Evolutionary conservation across 169 alveolate species (phyloP).

Genomic region (Plasmodium ovale): DNA sequence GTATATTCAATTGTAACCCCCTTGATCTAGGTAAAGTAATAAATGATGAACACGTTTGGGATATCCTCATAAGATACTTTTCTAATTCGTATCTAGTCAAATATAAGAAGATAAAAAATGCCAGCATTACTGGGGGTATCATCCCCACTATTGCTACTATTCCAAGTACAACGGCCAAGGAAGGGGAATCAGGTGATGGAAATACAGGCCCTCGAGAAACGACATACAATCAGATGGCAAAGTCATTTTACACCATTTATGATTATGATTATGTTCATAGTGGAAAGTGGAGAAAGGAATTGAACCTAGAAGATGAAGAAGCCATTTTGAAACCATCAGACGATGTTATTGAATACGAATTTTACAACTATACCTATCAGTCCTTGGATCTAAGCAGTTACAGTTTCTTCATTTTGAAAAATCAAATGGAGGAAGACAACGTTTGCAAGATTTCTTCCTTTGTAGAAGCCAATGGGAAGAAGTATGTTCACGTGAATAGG

Average conservation of each 20-base stretch:
- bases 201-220: no score
- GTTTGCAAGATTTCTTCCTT: slow-evolving; percentile 57
- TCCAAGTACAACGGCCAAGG: neutral
- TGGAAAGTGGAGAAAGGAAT: slow-evolving; percentile 68
- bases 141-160: neutral
- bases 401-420: slow-evolving; percentile 45
- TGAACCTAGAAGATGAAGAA: slow-evolving; percentile 50
- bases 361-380: slow-evolving; percentile 69
- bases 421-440: slow-evolving; percentile 55
- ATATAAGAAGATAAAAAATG: slow-evolving; percentile 36
- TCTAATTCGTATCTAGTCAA: slow-evolving; percentile 43
- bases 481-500: slow-evolving; percentile 45
- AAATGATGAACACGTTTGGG: slow-evolving; percentile 73
- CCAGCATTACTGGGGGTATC: neutral
- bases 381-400: slow-evolving; percentile 45
- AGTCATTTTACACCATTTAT: slow-evolving; percentile 19
- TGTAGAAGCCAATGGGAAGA: slow-evolving; percentile 62
- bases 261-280: slow-evolving; percentile 69
- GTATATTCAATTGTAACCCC: slow-evolving; percentile 46
- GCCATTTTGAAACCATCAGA: slow-evolving; percentile 63
- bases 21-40: slow-evolving; percentile 40
- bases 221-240: slow-evolving; percentile 19
- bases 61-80: slow-evolving; percentile 33
- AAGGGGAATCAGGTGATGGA: neutral
- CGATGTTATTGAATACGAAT: slow-evolving; percentile 61